Evolutionary conservation across 2,329 filamentous ascomycete species (phyloP).

Genomic region (Pochonia chlamydosporia): DNA sequence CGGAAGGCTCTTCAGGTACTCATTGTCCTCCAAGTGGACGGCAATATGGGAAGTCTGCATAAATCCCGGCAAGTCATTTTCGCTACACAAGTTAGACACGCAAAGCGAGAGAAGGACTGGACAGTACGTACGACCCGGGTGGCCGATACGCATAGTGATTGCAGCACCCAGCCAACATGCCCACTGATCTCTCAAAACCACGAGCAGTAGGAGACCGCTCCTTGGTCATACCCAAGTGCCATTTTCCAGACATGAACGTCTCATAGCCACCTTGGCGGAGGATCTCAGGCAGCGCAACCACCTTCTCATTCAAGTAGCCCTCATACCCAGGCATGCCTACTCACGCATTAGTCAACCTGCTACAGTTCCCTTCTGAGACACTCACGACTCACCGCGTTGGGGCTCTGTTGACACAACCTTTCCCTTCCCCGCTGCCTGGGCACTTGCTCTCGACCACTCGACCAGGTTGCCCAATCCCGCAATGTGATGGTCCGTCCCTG

Average conservation of each 20-base stretch:
- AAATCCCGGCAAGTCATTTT: background rate
- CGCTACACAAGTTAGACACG: constrained; percentile 14
- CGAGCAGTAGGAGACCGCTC: constrained; percentile 49
- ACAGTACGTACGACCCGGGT: too few relatives aligned
- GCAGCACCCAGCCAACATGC: constrained; percentile 53
- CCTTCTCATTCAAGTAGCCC: constrained; percentile 55
- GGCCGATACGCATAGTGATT: constrained; percentile 35
- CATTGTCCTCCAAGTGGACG: constrained; percentile 30
- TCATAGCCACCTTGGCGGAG: constrained; percentile 53
- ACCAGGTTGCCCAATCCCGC: constrained; percentile 50
- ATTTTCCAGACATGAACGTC: constrained; percentile 57
- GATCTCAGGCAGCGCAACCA: constrained; percentile 53
- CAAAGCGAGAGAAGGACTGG: too few relatives aligned
- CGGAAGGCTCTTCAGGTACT: constrained; percentile 32
- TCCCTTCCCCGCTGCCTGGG: constrained; percentile 2
- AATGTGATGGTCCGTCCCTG: constrained; percentile 49
- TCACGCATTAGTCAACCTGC: constrained; percentile 28
- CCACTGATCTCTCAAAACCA: constrained; percentile 56
- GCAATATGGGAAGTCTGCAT: constrained; percentile 33
- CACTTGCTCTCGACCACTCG: constrained; percentile 39
- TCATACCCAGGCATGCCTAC: constrained; percentile 56
- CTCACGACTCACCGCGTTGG: too few relatives aligned
- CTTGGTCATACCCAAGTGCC: constrained; percentile 55
- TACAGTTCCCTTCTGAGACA: too few relatives aligned
- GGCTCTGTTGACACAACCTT: too few relatives aligned